phyloP scores from a whole-genome alignment of 176 grass and related monocot genomes.

The Pontederia crassipes region DNA sequence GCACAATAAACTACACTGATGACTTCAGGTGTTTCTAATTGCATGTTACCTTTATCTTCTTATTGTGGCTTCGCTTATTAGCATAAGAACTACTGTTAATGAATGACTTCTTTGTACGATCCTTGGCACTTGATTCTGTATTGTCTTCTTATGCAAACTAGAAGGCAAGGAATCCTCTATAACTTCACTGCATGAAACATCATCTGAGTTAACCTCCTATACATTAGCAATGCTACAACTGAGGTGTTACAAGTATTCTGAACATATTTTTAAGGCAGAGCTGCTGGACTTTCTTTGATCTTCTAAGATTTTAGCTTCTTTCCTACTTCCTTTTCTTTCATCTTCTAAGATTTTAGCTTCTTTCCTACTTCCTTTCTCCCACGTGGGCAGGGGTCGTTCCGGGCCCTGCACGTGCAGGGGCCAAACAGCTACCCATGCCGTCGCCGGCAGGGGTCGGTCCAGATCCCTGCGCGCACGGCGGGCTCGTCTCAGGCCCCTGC shows the following conservation, averaged over 20 bases:
- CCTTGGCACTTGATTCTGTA: not conserved
- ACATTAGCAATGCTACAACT: conserved; percentile 6
- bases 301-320: no score
- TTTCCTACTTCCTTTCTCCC: conserved; percentile 14
- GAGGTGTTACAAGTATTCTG: conserved; percentile 29
- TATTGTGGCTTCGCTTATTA: conserved; percentile 24
- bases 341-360: no score
- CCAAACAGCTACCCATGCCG: no score
- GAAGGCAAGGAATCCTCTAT: conserved; percentile 19
- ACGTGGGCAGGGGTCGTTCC: no score
- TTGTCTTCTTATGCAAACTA: not conserved
- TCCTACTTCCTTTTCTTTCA: no score
- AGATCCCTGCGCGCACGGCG: no score
- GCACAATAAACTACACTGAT: no score
- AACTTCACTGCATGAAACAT: conserved; percentile 24
- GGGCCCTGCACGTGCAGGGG: no score
- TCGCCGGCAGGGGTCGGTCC: no score
- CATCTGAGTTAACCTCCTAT: conserved; percentile 23
- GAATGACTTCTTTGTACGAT: conserved; percentile 20
- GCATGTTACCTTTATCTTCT: conserved; percentile 29
- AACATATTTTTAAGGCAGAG: conserved; percentile 14
- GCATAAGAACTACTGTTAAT: conserved; percentile 2
- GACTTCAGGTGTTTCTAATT: not conserved
- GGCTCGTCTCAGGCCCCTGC: no score
- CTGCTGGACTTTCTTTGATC: not conserved